Evolutionary conservation across 202 grass and related monocot genomes (phyloP), one percentile per base, ranked within the genome.

Genomic region (Brachypodium distachyon): DNA sequence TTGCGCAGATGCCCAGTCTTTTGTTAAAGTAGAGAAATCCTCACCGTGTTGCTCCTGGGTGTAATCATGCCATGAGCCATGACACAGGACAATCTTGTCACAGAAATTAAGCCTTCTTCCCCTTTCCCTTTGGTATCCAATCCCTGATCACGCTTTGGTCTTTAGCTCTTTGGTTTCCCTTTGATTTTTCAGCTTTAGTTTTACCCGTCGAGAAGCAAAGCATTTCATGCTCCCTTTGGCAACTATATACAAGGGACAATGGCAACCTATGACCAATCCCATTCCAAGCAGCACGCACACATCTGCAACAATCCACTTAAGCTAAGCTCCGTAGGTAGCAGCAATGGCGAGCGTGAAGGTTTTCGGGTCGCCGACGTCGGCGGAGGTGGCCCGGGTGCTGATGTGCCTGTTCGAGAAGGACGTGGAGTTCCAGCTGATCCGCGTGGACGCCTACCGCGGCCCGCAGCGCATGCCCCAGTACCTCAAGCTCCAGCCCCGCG

Each of bases 351-450:
- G 78, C 66, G 84, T 96, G 70, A 90, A 92, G 87, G 80, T 96
- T 33, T 96, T 96, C 76, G 93, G 93, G 73, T 92, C 93, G 1
- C 93, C 93, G 0, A 86, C 66, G 60, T 96, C 93, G 25, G 41
- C 87, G 26, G 93, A 96, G 82, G 93, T 96, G 1, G 93, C 93
- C 16, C 85, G 89, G 19, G 93, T 96, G 82, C 87, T 96, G 34
- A 84, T 85, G 59, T 96, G 93, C 74, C 90, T 96, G 7, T 92
- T 96, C 64, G 89, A 96, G 82, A 96, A 96, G 87, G 93, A 92
- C 50, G 89, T 90, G 1, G 93, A 96, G 56, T 96, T 96, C 87
- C 89, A 92, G 69, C 89, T 96, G 28, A 76, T 96, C 84, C 93
- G 93, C 12, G 87, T 96, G 5, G 93, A 96, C 78, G 88, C 89